Evolutionary conservation across 257 asterid species (phyloP).

Genomic region (Cordia subcordata): DNA sequence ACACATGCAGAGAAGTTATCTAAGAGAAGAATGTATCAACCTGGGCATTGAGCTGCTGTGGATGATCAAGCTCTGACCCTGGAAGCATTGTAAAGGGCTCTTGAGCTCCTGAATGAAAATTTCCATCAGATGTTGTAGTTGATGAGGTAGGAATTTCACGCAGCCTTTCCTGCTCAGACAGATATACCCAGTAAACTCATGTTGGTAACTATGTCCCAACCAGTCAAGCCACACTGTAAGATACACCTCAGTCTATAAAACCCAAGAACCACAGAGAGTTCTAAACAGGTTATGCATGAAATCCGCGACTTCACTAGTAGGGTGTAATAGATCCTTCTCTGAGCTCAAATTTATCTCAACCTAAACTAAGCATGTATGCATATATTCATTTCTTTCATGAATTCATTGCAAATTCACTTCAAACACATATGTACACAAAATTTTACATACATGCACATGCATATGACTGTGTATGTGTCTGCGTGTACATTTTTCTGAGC

Average conservation of each 20-base stretch:
- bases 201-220: background rate
- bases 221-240: background rate
- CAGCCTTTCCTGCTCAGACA: conserved; percentile 69
- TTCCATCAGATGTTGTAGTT: conserved; percentile 56
- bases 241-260: background rate
- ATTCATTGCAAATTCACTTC: too few species aligned
- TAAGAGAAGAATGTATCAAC: conserved; percentile 28
- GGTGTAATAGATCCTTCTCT: too few species aligned
- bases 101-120: conserved; percentile 44
- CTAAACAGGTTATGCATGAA: too few species aligned
- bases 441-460: too few species aligned
- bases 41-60: conserved; percentile 64
- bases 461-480: too few species aligned
- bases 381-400: too few species aligned
- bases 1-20: background rate
- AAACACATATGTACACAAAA: too few species aligned
- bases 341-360: too few species aligned
- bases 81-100: conserved; percentile 78
- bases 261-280: too few species aligned
- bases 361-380: too few species aligned
- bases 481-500: too few species aligned
- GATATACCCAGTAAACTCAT: conserved; percentile 9
- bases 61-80: conserved; percentile 73
- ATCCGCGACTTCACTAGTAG: too few species aligned
- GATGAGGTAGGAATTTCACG: conserved; percentile 86